Evolutionary conservation across 2,329 filamentous ascomycete species (phyloP), one percentile per base, ranked within the genome.

Genomic region (Colletotrichum sp.): DNA sequence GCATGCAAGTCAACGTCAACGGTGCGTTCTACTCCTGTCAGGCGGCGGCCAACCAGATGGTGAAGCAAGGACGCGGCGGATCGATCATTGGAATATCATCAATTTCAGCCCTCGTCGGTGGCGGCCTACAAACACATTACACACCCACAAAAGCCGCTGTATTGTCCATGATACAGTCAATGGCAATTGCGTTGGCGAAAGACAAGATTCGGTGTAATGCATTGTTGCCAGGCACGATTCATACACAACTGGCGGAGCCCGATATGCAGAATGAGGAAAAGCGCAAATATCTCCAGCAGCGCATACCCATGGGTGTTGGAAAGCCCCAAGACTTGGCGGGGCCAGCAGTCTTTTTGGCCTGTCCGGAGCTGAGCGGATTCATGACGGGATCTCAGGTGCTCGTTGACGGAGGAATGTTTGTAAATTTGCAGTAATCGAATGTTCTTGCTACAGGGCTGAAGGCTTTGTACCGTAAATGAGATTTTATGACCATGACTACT

Each of bases 331-430:
- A 95, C 86, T 81, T 95, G 81, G 93, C 91, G 1, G 93, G 94
- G 0, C 93, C 93, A 4, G 93, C 93, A 6, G 90, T 95, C 6
- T 95, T 95, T 82, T 85, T 95, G 82, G 93, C 90, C 3, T 92
- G 91, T 80, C 92, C 90, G 72, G 90, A 89, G 77, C 83, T 95
- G 84, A 93, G 91, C 81, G 86, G 87, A 39, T 94, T 92, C 85
- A 90, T 94, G 77, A 94, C 90, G 75, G 93, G 93, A 0, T 90
- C 93, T 12, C 92, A 94, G 82, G 79, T 95, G 71, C 83, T 95
- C 55, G 94, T 95, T 12, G 94, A 95, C 84, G 94, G 94, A 12
- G 94, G 93, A 0, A 83, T 94, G 73, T 95, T 93, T 85, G 93
- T 95, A 7, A 94, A 95, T 83, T 84, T 95, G 78, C 93, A 94